Base-by-base conservation (phyloP, 768 basidiomycete genomes). In the Kwoniella sp. region DNA sequence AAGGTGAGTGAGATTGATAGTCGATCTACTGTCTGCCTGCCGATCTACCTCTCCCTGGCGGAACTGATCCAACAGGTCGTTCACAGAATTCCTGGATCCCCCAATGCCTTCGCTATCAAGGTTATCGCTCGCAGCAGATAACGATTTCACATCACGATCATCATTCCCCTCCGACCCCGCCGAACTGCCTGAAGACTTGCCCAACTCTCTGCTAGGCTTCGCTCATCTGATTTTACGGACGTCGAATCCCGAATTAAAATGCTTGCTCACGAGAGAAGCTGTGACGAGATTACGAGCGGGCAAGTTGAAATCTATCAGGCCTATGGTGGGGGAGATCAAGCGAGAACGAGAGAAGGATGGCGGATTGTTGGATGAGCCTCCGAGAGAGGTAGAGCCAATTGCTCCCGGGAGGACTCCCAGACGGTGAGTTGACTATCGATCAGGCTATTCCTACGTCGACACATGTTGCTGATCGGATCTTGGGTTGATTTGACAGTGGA, bases 141-240 rank as follows among this genome's bases (percentile, higher is more conserved):
- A 51, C 48, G 55, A 57, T 5, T 47, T 29, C 27, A 36, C 69
- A 60, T 27, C 72, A 64, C 65, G 67, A 59, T 33, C 70, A 58
- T 54, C 67, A 48, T 47, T 53, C 10, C 24, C 63, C 9, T 12
- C 57, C 24, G 27, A 58, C 9, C 21, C 44, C 2, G 29, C 55
- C 2, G 44, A 59, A n/a, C 29, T 69, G n/a, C 58, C 64, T 2
- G 47, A 54, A 17, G 58, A 64, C 10, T 48, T 70, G 6, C 89
- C 89, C 4, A 85, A 80, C n/a, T 88, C 88, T 0, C 82, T 91
- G 13, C 86, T 90, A 74, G 84, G 89, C 72, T 91, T 87, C 86
- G 88, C 89, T 0, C 88, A 89, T 5, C 80, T 90, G 7, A 89
- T 92, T 54, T 82, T 92, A 26, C 88, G 89, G 68, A 91, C 90